Evolutionary conservation across 495 filamentous ascomycete genomes (phyloP), one percentile per base, ranked within the genome.

Genomic region (Daldinia concentrica): DNA sequence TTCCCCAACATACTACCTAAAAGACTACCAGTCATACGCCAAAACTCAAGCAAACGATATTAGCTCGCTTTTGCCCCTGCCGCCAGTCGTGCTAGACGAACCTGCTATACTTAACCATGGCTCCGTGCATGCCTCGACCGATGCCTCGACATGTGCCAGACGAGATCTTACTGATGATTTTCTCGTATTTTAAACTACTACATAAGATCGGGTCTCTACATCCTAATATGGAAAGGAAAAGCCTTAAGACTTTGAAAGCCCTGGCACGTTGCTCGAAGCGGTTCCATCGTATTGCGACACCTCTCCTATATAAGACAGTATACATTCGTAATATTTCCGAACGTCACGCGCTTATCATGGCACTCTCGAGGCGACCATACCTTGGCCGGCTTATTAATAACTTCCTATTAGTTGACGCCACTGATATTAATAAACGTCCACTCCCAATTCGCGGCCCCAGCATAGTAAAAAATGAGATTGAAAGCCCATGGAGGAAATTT

Each of bases 81-180:
- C 32, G 8, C 32, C 9, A 1, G 32, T 34, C 32, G 1, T 34
- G 32, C 32, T 5, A 34, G 1, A 34, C 32, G 0, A 36, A 36
- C 5, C 30, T 32, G 11, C 30, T 36, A 36, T 14, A 12, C 32
- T 1, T 12, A 12, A 12, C 32, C 32, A 12, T 36, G 32, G 9
- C 9, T 36, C 11, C 3, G 11, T 11, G 6, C 30, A 11, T 11
- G 30, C 9, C 30, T 34, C 30, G 17, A 48, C 8, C 17, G 4
- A 4, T 15, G 24, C 3, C 4, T 61, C 22, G 29, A 12, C n/a
- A 32, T 14, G 9, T 48, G 6, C 58, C 58, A 32, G 58, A 48
- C 3, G 58, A 61, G 27, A 45, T 61, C 14, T 34, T 27, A 22
- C 15, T 45, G 22, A n/a, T 29, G 22, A 61, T 61, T n/a, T 61